phyloP scores from a whole-genome alignment of 805 yeast species.

The Yarrowia alimentaria region DNA sequence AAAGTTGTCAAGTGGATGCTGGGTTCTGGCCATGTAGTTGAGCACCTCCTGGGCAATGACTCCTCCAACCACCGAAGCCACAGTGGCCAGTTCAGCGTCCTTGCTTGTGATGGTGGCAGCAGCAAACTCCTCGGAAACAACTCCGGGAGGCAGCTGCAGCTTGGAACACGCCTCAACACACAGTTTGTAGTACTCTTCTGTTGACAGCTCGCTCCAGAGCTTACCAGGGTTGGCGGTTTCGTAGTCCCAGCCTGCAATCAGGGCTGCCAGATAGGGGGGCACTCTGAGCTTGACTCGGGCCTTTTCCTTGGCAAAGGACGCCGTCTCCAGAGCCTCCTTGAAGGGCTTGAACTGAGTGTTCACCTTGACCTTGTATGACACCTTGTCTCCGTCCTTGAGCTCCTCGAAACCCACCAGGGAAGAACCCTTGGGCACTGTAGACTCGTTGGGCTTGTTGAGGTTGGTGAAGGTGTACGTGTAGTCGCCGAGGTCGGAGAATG shows the following conservation, averaged over 20 bases:
- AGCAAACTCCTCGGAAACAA: constrained; percentile 44
- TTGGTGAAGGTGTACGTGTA: constrained; percentile 46
- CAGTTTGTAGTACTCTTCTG: neutral
- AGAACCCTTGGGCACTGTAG: constrained; percentile 48
- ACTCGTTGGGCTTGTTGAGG: constrained; percentile 29
- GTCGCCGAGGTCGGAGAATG: constrained; percentile 71
- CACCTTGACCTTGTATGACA: too few relatives aligned
- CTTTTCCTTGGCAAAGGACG: neutral
- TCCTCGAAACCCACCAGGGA: neutral
- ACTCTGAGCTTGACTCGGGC: neutral
- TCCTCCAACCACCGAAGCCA: constrained; percentile 89
- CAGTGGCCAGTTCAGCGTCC: constrained; percentile 68
- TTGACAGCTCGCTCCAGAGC: constrained; percentile 1
- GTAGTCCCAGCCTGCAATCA: constrained; percentile 11
- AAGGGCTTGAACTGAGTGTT: constrained; percentile 24
- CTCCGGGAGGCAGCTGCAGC: constrained; percentile 49
- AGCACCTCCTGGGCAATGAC: constrained; percentile 86
- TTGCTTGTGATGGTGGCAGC: constrained; percentile 40
- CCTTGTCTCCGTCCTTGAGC: too few relatives aligned
- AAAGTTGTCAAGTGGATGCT: constrained; percentile 78
- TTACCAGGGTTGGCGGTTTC: neutral
- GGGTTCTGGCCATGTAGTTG: constrained; percentile 71
- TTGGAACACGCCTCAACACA: constrained; percentile 1
- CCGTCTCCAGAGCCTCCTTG: constrained; percentile 3
- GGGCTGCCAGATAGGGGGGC: neutral